Conservation (phyloP, 495 filamentous ascomycete genomes). For the Trichoderma parareesei region DNA sequence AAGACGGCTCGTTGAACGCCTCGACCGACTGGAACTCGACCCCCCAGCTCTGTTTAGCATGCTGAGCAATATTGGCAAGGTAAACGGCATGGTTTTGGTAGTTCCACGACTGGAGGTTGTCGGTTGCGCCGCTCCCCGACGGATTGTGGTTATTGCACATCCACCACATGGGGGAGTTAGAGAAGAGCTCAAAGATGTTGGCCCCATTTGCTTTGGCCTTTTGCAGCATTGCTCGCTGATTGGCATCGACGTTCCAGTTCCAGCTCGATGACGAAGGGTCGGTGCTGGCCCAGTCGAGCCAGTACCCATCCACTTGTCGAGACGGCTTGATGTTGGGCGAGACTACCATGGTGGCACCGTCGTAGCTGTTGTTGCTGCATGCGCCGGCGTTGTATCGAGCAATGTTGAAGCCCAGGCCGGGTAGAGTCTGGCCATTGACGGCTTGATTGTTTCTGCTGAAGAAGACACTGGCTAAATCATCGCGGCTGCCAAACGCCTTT, state of each 20-base stretch:
- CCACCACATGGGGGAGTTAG: constrained; percentile 36
- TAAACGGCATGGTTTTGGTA: constrained; percentile 28
- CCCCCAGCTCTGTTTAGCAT: constrained; percentile 28
- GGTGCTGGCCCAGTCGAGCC: constrained; percentile 26
- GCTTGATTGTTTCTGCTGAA: constrained; percentile 21
- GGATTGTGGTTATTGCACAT: constrained; percentile 6
- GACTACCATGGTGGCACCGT: constrained; percentile 27
- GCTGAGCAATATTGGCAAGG: constrained; percentile 31
- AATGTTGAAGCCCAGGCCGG: constrained; percentile 33
- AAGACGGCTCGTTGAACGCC: constrained; percentile 31
- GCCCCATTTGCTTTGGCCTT: constrained; percentile 26
- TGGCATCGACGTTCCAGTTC: constrained; percentile 26
- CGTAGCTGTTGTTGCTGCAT: constrained; percentile 23
- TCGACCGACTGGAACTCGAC: constrained; percentile 27
- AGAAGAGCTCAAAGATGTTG: constrained; percentile 31
- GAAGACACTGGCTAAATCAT: constrained; percentile 30
- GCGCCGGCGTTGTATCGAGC: constrained; percentile 33
- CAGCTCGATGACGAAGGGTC: constrained; percentile 23
- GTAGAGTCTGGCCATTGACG: constrained; percentile 21
- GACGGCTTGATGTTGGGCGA: constrained; percentile 27
- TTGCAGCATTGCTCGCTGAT: constrained; percentile 27
- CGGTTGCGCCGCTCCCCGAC: constrained; percentile 8
- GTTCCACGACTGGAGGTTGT: constrained; percentile 34
- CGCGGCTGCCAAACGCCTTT: constrained; percentile 24
- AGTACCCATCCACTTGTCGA: constrained; percentile 31